Base-by-base conservation (phyloP, 345 rosid genomes). In the Lepidium sativum region DNA sequence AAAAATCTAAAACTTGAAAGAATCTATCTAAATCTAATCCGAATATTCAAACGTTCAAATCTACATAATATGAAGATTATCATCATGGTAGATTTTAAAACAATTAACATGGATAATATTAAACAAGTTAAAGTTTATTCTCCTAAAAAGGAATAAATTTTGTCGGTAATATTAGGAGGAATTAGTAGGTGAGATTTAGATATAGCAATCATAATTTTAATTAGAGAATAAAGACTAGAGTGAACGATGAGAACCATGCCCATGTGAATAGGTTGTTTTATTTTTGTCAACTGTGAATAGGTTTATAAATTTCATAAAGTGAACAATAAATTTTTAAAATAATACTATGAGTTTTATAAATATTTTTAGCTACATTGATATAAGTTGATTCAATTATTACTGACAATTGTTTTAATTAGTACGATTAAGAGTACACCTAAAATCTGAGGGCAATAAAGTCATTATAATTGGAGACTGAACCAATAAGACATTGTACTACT, bases 401-500 rank as follows among this genome's bases (percentile, higher is more conserved):
- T 48, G 70, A 47, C 53, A 48, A 9, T 48, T 37, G 49, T 15
- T 71, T n/a, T 63, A 54, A 71, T 63, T 38, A 54, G 75, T 63
- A 71, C 65, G 59, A 71, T 63, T 41, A n/a, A 18, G 63, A 10
- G 65, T 63, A 71, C 69, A 63, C 75, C 69, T 47, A 71, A 31
- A 63, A 71, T 48, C 75, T 55, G 38, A 47, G 65, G 63, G 37
- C 35, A 55, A 49, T 54, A 62, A 62, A 44, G 64, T 54, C 75
- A 70, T 45, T 63, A n/a, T n/a, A 49, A 31, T 71, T 43, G 75
- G 69, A 63, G 56, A 51, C 75, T 71, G 69, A 63, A 37, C 64
- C 64, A 54, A 63, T 47, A 54, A 4, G 12, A 35, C 75, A 31
- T 55, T 45, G 69, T 55, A 69, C 59, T 35, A 39, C 58, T 4